Evolutionary conservation across 2,329 filamentous ascomycete genomes (phyloP), one percentile per base, ranked within the genome.

Genomic region (Pleomassaria siparia): DNA sequence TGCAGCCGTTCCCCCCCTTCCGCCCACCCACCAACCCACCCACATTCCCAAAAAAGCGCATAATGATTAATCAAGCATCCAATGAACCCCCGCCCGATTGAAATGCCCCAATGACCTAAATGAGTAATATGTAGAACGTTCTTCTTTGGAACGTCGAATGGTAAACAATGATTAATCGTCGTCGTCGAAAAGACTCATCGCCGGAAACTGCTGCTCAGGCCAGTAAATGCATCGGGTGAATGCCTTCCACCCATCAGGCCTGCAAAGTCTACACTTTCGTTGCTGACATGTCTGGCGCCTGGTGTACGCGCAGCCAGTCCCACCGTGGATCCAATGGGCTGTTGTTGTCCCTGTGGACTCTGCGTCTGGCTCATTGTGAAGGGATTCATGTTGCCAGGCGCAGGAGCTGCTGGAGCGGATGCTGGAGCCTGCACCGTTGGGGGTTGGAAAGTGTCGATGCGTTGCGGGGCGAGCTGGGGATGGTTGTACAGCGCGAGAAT

Each of bases 171-270:
- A n/a, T n/a, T n/a, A n/a, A n/a, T n/a, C n/a, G n/a, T n/a, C n/a
- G n/a, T n/a, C n/a, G n/a, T n/a, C n/a, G n/a, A n/a, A 30, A 25
- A 32, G 16, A 11, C 15, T 43, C 29, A 70, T 37, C 66, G 55
- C 47, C 67, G 54, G 46, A 66, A 76, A 48, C 72, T 70, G 37
- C 86, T 83, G 60, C 86, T 89, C 54, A 91, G 74, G 42, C 85
- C 88, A 2, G 87, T 83, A 76, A 91, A 91, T 12, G 88, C 88
- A 69, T 91, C 88, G 3, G 88, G 88, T 59, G 87, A 90, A 63
- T 91, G 87, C 33, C 88, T 76, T 9, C 88, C 88, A 58, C 59
- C 80, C 67, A 83, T 76, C 32, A 87, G 80, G 55, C 84, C 78
- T 46, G 77, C 82, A 51, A 79, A 79, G 50, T 77, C 75, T 66